Evolutionary conservation across 768 basidiomycete genomes (phyloP), one percentile per base, ranked within the genome.

Genomic region (Lentinula lateritia): DNA sequence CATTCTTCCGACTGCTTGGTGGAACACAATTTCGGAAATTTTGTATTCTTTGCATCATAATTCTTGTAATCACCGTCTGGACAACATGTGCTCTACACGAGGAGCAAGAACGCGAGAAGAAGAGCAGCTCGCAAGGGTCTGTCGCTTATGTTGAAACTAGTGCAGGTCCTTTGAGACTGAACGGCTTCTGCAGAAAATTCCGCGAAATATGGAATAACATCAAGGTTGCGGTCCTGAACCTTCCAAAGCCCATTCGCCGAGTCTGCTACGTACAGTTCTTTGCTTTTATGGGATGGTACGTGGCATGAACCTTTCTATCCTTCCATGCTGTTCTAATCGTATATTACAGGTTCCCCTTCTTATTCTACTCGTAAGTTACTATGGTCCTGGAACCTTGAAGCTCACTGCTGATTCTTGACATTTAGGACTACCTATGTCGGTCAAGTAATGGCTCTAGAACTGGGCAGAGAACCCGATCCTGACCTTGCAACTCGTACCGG

Each of bases 21-120:
- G 95, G 95, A 5, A 86, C 84, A 41, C 96, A 99, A 71, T 99
- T 99, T 77, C 85, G 96, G 66, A 98, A 96, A 71, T 94, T 99
- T 70, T 98, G 95, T 68, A 79, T 98, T 50, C 77, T 98, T 63
- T 89, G 87, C 68, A 87, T 95, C 59, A 65, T 88, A 50, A 83
- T 95, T 43, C 85, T 98, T 7, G 84, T 89, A 4, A 63, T 77
- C 56, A 95, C 93, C 1, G 93, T 98, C 32, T 87, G 85, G 81
- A 84, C 94, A 45, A 98, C 97, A 2, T 98, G 95, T 70, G 84
- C 81, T 71, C 91, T 77, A 46, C 92, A 95, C 63, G 83, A 90
- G 66, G 96, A 95, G 72, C 82, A 90, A 69, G 89, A 83, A 55
- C 84, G 85, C 28, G 78, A 81, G 57, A 76, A 75, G 43, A 61